Percentiles rank a stretch among this genome's conserved stretches.
Conservation (phyloP, 73 alveolate genomes). For the Symbiodinium natans region DNA sequence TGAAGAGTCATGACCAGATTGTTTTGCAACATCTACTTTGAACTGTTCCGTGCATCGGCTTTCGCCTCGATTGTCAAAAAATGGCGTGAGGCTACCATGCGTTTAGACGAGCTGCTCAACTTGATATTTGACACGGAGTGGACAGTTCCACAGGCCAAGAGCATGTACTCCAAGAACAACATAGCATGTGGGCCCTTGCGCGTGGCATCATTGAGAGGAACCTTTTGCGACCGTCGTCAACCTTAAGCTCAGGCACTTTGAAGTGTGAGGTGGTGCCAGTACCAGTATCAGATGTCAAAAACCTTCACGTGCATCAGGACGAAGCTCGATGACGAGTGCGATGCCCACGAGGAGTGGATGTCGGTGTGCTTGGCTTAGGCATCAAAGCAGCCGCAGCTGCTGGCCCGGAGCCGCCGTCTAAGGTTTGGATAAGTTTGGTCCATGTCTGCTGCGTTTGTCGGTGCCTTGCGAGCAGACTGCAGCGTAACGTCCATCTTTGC, state of each 20-base stretch:
- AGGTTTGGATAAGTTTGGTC: no score
- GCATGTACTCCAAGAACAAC: no score
- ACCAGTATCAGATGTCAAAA: neutral
- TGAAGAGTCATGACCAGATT: no score
- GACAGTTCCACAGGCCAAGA: slow-evolving; percentile 56
- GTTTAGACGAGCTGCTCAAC: slow-evolving; percentile 20
- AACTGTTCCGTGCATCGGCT: no score
- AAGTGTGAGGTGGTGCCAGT: neutral
- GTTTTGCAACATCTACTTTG: no score
- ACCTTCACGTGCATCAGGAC: neutral
- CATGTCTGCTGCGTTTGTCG: no score
- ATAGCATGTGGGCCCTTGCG: neutral
- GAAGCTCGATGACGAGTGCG: slow-evolving; percentile 50
- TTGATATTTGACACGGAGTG: slow-evolving; percentile 33
- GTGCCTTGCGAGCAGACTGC: no score
- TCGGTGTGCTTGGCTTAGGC: no score
- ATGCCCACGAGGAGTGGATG: slow-evolving; percentile 29
- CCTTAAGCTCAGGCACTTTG: neutral
- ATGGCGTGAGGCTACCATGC: slow-evolving; percentile 51
- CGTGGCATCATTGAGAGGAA: neutral
- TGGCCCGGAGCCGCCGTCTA: no score
- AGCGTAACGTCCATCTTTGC: no score
- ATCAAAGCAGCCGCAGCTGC: no score
- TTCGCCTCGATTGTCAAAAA: no score
- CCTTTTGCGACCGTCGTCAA: neutral